A percentile compares a stretch with the other conserved stretches of the same genome.
Conservation (phyloP, 257 asterid genomes). For the Nicotiana knightiana region DNA sequence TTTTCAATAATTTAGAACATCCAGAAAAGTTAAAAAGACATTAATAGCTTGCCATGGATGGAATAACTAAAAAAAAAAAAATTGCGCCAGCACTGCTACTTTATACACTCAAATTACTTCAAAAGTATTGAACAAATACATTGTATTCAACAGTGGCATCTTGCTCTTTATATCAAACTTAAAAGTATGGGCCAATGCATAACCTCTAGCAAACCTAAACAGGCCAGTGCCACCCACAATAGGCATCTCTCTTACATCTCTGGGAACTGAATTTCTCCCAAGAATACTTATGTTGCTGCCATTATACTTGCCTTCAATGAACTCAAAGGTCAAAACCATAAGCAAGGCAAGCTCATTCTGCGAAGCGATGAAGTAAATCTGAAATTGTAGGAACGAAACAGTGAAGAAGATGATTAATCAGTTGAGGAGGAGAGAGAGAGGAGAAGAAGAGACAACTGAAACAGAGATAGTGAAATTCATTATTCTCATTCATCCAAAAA, state of each 20-base stretch:
- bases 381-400: no score
- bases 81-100: background rate
- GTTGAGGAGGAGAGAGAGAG: no score
- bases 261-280: slow-evolving; percentile 41
- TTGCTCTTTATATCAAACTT: slow-evolving; percentile 15
- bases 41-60: background rate
- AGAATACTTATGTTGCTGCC: slow-evolving; percentile 47
- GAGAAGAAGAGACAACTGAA: no score
- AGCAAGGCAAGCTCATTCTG: slow-evolving; percentile 18
- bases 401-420: no score
- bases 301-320: slow-evolving; percentile 35
- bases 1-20: background rate
- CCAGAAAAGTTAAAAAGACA: background rate
- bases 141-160: slow-evolving; percentile 63
- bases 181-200: slow-evolving; percentile 43
- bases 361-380: slow-evolving; percentile 29
- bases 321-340: slow-evolving; percentile 37
- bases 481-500: no score
- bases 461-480: no score
- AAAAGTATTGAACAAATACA: slow-evolving; percentile 40
- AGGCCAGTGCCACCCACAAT: slow-evolving; percentile 49
- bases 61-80: background rate
- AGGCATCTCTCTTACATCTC: slow-evolving; percentile 53
- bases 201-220: slow-evolving; percentile 55
- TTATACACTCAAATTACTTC: background rate